A percentile compares a stretch with the other conserved stretches of the same genome.
Evolutionary conservation across 352 stramenopile species (phyloP).

Genomic region (Phytophthora foliorum): DNA sequence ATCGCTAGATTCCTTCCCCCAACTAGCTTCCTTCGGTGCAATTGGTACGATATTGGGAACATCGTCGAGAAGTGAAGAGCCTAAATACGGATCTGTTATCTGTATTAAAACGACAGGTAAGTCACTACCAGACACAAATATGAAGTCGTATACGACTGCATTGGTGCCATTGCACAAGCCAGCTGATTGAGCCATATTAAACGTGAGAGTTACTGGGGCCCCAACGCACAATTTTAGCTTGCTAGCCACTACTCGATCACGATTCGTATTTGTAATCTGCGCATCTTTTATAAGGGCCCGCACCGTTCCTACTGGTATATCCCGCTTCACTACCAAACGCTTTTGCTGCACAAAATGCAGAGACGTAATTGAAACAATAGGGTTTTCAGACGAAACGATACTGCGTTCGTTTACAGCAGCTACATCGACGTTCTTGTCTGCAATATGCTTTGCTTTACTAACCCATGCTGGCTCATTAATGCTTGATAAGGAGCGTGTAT

Average conservation of each 20-base stretch:
- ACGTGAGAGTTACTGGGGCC: background rate
- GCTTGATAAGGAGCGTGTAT: too few species aligned
- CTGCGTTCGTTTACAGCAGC: too few species aligned
- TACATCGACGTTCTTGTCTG: too few species aligned
- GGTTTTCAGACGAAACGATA: background rate
- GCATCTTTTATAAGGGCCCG: background rate
- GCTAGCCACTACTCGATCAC: background rate
- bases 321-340: background rate
- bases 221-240: background rate
- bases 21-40: too few species aligned
- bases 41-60: too few species aligned
- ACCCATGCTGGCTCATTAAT: too few species aligned
- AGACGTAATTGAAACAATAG: background rate
- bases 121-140: background rate
- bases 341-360: slow-evolving; percentile 7
- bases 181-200: background rate
- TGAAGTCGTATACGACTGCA: slow-evolving; percentile 1
- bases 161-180: background rate
- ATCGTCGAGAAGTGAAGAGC: too few species aligned
- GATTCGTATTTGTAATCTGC: background rate
- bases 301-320: background rate
- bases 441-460: too few species aligned
- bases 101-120: too few species aligned
- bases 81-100: too few species aligned
- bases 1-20: slow-evolving; percentile 30